These are phyloP conservation scores for Solanum corneliomulleri DNA, from an alignment of 257 asterid genomes.

Conservation along the genomic window DNA sequence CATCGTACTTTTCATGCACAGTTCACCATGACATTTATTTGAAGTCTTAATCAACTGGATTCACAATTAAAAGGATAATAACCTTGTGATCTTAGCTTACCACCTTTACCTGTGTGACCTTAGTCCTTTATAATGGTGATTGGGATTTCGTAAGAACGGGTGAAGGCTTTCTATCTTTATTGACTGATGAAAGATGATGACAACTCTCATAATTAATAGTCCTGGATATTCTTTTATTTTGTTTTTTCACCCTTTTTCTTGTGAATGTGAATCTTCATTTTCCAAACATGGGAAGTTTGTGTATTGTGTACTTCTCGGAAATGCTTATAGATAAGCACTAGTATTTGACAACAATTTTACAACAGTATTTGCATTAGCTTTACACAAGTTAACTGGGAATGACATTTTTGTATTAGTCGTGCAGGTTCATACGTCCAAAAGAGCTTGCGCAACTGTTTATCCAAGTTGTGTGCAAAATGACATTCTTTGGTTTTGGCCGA, in stretches of 20 bases:
- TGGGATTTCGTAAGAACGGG: background rate
- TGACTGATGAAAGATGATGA: background rate
- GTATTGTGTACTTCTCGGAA: background rate
- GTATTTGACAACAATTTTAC: background rate
- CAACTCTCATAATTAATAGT: background rate
- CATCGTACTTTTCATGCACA: background rate
- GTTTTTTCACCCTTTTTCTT: background rate
- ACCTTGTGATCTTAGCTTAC: background rate
- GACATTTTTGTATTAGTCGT: slow-evolving; percentile 2
- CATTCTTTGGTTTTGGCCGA: slow-evolving; percentile 95
- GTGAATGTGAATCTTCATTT: background rate
- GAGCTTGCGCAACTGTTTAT: slow-evolving; percentile 77
- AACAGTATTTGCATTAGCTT: background rate
- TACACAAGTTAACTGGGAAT: background rate
- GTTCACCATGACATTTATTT: background rate
- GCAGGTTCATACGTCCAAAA: slow-evolving; percentile 73
- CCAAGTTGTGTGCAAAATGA: slow-evolving; percentile 79
- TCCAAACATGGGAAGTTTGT: background rate
- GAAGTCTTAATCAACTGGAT: background rate
- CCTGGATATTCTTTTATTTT: background rate
- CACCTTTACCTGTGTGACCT: background rate
- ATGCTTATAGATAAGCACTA: background rate
- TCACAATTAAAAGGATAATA: background rate
- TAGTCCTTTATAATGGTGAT: background rate
- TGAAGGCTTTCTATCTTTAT: background rate